Evolutionary conservation across 805 yeast genomes (phyloP), one percentile per base, ranked within the genome.

Genomic region (Kuraishia ogatae): DNA sequence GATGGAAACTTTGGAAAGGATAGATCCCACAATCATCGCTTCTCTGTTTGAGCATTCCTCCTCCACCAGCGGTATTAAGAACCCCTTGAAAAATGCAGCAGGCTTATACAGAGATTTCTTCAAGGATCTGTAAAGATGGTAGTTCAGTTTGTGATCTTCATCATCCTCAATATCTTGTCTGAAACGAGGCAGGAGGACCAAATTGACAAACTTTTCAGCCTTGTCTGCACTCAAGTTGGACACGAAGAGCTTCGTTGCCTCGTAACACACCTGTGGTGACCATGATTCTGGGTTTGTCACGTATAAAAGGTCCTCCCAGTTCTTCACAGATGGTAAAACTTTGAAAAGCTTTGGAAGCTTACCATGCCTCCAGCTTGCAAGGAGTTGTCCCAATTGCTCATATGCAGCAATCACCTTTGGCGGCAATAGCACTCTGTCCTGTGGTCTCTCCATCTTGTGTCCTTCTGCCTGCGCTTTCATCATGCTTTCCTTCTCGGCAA

Each of bases 381-480:
- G 76, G 53, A 93, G 84, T 61, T 84, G 84, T 8, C 98, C 98
- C 50, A 94, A 93, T 66, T 89, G 89, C 51, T 89, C 85, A 68
- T 93, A 94, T 1, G 97, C 98, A 60, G 88, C 91, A 64, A 94
- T 91, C 55, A 94, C 98, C 68, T 94, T 92, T 56, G 97, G 97
- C 6, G 99, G 99, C 57, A 94, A 77, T 62, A 87, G 78, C 2
- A 93, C 97, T 53, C 85, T 89, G 62, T 89, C 93, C 21, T 67
- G 73, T 17, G 78, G 82, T 68, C 73, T 76, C 61, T 67, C 69
- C 50, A 64, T 62, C 46, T 55, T 58, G 52, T 62, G 62, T 53
- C 68, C 71, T 55, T 64, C 63, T 56, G 63, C 59, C 43, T 59
- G 63, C 50, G 59, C 60, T 53, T 68, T 70, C 47, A 62, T 66